Base-by-base conservation (phyloP, 1,139 yeast genomes). In the Arxiozyma heterogenica region DNA sequence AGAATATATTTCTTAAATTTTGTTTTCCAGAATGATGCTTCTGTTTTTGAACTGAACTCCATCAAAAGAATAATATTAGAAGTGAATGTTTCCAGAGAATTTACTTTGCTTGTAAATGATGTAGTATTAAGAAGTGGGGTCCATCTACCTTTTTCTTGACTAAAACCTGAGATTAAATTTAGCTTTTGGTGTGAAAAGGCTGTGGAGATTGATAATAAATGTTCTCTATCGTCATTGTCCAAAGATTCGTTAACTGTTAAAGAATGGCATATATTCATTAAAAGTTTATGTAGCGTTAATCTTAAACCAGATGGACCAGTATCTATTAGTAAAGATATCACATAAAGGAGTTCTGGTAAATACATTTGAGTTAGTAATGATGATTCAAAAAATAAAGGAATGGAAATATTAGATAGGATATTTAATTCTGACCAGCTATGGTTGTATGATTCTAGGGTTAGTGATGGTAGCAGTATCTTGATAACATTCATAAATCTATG, bases 361-460 rank as follows among this genome's bases (percentile, higher is more conserved):
- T 77, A 87, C 66, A 81, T 73, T 56, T 85, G 84, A 6, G 87
- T 82, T 60, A 83, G 76, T 38, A 78, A 71, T 49, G 82, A 76
- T 0, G 90, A 81, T 64, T 87, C 93, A 71, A 89, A 89, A 58
- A 88, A 81, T 48, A 88, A 68, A 1, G 85, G 79, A 4, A 86
- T 80, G 54, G 85, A 75, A 49, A 85, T 76, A 61, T 83, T 82
- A 7, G 85, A 81, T 60, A 88, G 70, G 5, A 88, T 86, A 38
- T 81, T 78, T 7, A 86, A 78, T 67, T 88, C 96, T 55, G 86
- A 79, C 80, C 93, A 81, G 44, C 80, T 76, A 18, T 83, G 85
- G 53, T 83, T 81, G 4, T 79, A 74, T 3, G 83, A 75, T 54
- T 67, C 71, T 50, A 74, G 64, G 66, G 78, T 62, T 61, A 64